Base-by-base conservation (phyloP, 352 stramenopile genomes). In the Blastocystis hominis region DNA sequence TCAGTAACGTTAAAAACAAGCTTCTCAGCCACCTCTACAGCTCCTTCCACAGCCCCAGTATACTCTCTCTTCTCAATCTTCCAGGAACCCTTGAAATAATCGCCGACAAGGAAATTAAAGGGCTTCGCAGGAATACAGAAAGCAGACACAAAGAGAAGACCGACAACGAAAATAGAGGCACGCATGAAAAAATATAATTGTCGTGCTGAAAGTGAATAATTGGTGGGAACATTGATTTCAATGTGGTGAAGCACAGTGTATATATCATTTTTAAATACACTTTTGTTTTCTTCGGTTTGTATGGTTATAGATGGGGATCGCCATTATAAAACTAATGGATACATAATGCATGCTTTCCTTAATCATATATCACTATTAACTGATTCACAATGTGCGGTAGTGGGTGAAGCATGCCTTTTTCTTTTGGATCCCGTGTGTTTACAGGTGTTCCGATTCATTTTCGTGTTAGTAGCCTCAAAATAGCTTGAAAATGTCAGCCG, bases 1-100 rank as follows among this genome's bases (percentile, higher is more conserved):
- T 47, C 56, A 13, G 70, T 64, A 46, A 64, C 47, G 70, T 80
- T 80, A 44, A 64, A 80, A n/a, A 80, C 63, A 17, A 64, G n/a
- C 46, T 40, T 64, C 24, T 64, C 47, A 3, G 15, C 6, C 7
- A 42, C 47, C 53, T 80, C 50, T 6, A 64, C 70, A 15, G 20
- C 9, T 20, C 63, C 70, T 40, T 38, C 46, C 47, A 36, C 3
- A 38, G 17, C 47, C 17, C 10, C n/a, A 10, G 24, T 47, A 24
- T 62, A 30, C n/a, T 62, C 44, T 36, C 50, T 80, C 24, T 47
- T 59, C 47, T 54, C 20, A 64, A 80, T 61, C 36, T 47, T 56
- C 70, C 70, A 80, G 7, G 70, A 80, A 47, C 70, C 70, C 17
- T 7, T 17, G 40, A 80, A 80, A 40, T 42, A 80, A 47, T n/a